Base-by-base conservation (phyloP, 1,284 basidiomycete species). In the Ustilago sp. region DNA sequence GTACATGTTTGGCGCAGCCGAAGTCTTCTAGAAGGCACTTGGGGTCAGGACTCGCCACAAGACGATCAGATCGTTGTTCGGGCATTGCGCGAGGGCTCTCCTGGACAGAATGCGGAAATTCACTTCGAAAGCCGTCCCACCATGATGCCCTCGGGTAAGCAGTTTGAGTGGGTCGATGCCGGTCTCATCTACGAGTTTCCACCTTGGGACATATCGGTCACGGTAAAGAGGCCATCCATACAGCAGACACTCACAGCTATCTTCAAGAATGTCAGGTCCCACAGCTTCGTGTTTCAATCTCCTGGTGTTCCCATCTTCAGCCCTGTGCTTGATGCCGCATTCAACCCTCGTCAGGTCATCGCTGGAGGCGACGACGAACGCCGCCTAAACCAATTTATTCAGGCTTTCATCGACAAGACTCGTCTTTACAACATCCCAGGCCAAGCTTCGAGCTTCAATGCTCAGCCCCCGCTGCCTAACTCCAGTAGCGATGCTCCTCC, bases 151-250 rank as follows among this genome's bases (percentile, higher is more conserved):
- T 23, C 48, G 2, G 28, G 35, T 7, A 32, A 60, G 31, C 9
- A 28, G 8, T 70, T 58, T 4, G 45, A 58, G 19, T 58, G 32
- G 58, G 39, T 70, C 50, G 62, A 70, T 17, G 58, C 58, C 4
- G 62, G 68, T 17, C n/a, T 61, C 4, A 8, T 56, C 7, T 11
- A 8, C 17, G 32, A 48, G 11, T 12, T 61, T 17, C 62, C 62
- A 5, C 28, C n/a, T 3, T 19, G 58, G 19, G 58, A 70, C 31
- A 36, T 70, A 12, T 39, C 47, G 3, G 17, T 70, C 43, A 48
- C 13, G 2, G 57, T 61, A 41, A 45, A 50, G 56, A 53, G 34
- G 11, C 53, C 57, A 12, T 63, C 62, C 11, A 23, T 4, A 5
- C 52, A 57, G 11, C 45, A 57, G 34, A 35, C n/a, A 8, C 15